Conservation (phyloP, 345 rosid species). For the Rhizophora mangle region DNA sequence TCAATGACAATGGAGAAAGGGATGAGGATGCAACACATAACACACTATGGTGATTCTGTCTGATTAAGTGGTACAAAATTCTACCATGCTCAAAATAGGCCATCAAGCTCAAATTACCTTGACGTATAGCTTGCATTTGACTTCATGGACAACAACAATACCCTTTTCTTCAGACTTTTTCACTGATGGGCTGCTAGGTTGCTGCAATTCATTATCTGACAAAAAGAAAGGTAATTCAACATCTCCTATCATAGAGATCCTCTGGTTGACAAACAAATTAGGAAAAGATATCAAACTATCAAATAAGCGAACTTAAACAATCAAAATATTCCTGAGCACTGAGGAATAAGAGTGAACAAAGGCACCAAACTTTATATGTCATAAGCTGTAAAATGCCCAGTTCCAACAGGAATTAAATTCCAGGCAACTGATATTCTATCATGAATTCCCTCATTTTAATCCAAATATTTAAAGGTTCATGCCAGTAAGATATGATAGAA, state of each 20-base stretch:
- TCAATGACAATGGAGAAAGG: no score
- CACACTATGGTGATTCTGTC: no score
- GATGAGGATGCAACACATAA: no score
- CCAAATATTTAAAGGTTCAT: not conserved
- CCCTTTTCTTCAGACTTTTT: slow-evolving; percentile 87
- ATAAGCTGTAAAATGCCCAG: not conserved
- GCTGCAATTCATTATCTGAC: slow-evolving; percentile 65
- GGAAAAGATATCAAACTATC: not conserved
- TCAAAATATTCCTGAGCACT: not conserved
- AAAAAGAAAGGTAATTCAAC: slow-evolving; percentile 5
- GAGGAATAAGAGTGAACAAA: not conserved
- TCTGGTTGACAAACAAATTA: no score
- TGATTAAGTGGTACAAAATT: not conserved
- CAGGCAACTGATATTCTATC: not conserved
- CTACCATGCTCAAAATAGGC: not conserved
- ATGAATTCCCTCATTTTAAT: not conserved
- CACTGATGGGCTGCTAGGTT: slow-evolving; percentile 91
- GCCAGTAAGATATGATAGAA: no score
- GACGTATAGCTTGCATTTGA: slow-evolving; percentile 93
- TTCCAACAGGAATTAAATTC: not conserved
- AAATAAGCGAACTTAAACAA: not conserved
- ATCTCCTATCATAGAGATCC: no score
- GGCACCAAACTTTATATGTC: no score
- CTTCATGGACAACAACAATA: slow-evolving; percentile 75
- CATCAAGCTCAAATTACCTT: slow-evolving; percentile 44